Evolutionary conservation across 2,329 filamentous ascomycete species (phyloP).

Genomic region (Aspergillus pseudonomiae): DNA sequence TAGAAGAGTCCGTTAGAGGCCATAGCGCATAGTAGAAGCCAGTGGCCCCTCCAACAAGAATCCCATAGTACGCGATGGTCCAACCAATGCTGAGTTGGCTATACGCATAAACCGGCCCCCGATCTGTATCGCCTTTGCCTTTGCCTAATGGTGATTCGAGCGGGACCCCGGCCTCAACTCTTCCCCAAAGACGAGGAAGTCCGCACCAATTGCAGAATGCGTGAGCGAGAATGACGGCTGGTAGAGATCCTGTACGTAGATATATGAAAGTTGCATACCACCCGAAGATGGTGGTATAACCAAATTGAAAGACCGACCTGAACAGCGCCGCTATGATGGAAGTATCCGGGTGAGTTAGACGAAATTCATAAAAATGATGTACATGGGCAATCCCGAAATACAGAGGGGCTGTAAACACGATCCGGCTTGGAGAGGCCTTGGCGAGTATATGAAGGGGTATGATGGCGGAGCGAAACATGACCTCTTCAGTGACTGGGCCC

Average conservation of each 20-base stretch:
- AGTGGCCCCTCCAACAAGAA: constrained; percentile 72
- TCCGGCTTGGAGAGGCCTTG: constrained; percentile 56
- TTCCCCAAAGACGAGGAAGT: constrained; percentile 81
- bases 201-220: constrained; percentile 93
- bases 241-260: constrained; percentile 79
- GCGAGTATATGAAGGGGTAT: constrained; percentile 80
- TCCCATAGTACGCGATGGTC: constrained; percentile 77
- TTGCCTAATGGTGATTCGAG: constrained; percentile 38
- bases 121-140: constrained; percentile 45
- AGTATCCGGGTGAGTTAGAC: constrained; percentile 74
- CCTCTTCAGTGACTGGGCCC: constrained; percentile 89
- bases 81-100: constrained; percentile 55
- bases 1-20: constrained; percentile 64
- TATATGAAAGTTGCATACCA: constrained; percentile 91
- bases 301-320: constrained; percentile 79
- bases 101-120: constrained; percentile 26
- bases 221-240: constrained; percentile 75
- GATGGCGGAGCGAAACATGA: constrained; percentile 87
- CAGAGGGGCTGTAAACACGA: constrained; percentile 80
- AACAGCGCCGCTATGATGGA: constrained; percentile 65
- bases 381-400: constrained; percentile 93
- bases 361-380: constrained; percentile 95
- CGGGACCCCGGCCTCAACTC: constrained; percentile 60
- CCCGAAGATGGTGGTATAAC: constrained; percentile 90
- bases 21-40: constrained; percentile 74